These are phyloP conservation scores for Citropsis articulata DNA, from an alignment of 345 rosid species.

Conservation along the genomic window DNA sequence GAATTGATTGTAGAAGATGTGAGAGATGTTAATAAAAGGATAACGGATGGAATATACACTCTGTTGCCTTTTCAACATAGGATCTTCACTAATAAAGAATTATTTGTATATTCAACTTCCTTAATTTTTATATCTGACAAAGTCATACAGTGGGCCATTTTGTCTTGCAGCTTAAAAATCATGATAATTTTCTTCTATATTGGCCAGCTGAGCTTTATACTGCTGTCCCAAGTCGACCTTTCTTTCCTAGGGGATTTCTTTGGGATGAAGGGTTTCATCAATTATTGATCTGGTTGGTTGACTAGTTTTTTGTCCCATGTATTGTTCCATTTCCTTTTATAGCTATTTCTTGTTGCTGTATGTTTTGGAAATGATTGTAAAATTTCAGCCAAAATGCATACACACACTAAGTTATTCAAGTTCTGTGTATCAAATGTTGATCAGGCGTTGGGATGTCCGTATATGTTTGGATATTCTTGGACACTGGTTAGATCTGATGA, in stretches of 20 bases:
- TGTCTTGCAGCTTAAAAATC: slow-evolving; percentile 49
- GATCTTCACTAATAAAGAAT: too few relatives aligned
- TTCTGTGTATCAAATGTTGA: slow-evolving; percentile 17
- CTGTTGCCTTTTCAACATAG: too few relatives aligned
- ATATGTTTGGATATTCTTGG: slow-evolving; percentile 88
- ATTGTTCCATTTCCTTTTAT: slow-evolving; percentile 1
- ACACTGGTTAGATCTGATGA: slow-evolving; percentile 94
- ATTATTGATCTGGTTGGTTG: slow-evolving; percentile 70
- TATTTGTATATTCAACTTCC: slow-evolving; percentile 3
- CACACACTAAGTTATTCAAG: slow-evolving; percentile 1
- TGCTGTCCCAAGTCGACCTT: slow-evolving; percentile 92
- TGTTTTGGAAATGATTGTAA: neutral
- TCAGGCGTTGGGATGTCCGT: slow-evolving; percentile 89
- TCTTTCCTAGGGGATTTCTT: slow-evolving; percentile 89
- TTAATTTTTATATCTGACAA: slow-evolving; percentile 26
- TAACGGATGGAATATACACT: too few relatives aligned
- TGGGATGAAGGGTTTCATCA: slow-evolving; percentile 99
- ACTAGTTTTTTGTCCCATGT: slow-evolving; percentile 7
- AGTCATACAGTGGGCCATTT: slow-evolving; percentile 30
- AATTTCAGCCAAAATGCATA: slow-evolving; percentile 15
- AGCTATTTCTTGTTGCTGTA: slow-evolving; percentile 2
- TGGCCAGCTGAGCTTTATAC: slow-evolving; percentile 98
- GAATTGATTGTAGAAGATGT: too few relatives aligned
- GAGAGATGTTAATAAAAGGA: too few relatives aligned
- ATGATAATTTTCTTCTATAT: slow-evolving; percentile 52